These are phyloP conservation scores for Colletotrichum tabaci DNA, from an alignment of 2,329 filamentous ascomycete species.

Conservation along the genomic window DNA sequence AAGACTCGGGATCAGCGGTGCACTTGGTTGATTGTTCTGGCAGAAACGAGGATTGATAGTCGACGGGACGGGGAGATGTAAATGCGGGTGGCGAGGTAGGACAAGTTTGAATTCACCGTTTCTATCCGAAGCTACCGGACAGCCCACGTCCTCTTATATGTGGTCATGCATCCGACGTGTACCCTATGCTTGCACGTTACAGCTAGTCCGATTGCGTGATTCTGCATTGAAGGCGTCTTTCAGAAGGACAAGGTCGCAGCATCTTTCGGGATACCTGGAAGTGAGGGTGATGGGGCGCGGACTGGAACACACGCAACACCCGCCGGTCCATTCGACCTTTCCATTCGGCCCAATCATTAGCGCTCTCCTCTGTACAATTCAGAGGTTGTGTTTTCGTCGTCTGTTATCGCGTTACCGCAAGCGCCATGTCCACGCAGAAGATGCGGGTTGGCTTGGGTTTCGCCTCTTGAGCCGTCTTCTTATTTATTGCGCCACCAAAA, in stretches of 20 bases:
- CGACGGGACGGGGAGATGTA: no score
- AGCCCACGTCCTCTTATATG: background rate
- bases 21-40: background rate
- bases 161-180: background rate
- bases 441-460: background rate
- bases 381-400: background rate
- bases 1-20: background rate
- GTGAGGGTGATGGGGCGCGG: background rate
- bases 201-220: background rate
- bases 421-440: background rate
- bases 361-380: background rate
- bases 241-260: background rate
- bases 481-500: background rate
- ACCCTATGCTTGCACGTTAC: no score
- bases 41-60: background rate
- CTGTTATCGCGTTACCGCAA: background rate
- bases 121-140: background rate
- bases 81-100: background rate
- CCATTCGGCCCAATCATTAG: no score
- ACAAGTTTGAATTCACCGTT: background rate
- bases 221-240: background rate
- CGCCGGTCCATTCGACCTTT: background rate
- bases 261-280: background rate
- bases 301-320: background rate
- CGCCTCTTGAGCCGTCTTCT: background rate